phyloP scores from a whole-genome alignment of 2,329 filamentous ascomycete genomes.

The Monosporascus cannonballus region DNA sequence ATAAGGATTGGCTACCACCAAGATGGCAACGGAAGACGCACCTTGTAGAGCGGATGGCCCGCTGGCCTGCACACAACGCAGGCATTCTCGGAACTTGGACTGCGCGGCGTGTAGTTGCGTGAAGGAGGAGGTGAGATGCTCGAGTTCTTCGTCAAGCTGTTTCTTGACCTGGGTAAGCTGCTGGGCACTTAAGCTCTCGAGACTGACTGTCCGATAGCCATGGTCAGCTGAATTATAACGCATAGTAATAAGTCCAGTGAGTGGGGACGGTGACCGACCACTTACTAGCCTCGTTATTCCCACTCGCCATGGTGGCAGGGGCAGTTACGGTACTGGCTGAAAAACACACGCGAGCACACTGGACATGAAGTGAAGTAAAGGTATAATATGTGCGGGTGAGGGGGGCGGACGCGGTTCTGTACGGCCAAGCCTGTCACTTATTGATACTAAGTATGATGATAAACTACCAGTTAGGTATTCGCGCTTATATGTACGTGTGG shows the following conservation, averaged over 20 bases:
- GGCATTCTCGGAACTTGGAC: conserved; percentile 85
- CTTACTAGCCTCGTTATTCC: conserved; percentile 1
- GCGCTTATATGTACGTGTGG: too few relatives aligned
- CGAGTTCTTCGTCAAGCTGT: conserved; percentile 91
- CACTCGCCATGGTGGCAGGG: background rate
- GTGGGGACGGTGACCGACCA: background rate
- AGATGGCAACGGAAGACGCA: conserved; percentile 8
- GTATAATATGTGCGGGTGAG: too few relatives aligned
- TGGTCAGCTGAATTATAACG: background rate
- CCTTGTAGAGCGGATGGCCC: conserved; percentile 31
- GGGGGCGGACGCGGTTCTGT: too few relatives aligned
- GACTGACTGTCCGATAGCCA: conserved; percentile 38
- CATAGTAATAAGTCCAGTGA: background rate
- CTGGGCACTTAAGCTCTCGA: conserved; percentile 72
- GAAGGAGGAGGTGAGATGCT: conserved; percentile 88
- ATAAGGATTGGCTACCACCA: background rate
- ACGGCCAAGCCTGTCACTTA: too few relatives aligned
- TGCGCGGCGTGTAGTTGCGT: conserved; percentile 85
- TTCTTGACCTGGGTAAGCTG: conserved; percentile 91
- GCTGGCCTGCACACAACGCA: conserved; percentile 65
- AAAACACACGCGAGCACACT: too few relatives aligned
- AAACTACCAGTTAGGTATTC: too few relatives aligned
- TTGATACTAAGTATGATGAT: too few relatives aligned
- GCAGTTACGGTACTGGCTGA: too few relatives aligned
- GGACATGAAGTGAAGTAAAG: too few relatives aligned